phyloP scores from a whole-genome alignment of 306 rosid genomes.

The Cucurbita ficifolia region DNA sequence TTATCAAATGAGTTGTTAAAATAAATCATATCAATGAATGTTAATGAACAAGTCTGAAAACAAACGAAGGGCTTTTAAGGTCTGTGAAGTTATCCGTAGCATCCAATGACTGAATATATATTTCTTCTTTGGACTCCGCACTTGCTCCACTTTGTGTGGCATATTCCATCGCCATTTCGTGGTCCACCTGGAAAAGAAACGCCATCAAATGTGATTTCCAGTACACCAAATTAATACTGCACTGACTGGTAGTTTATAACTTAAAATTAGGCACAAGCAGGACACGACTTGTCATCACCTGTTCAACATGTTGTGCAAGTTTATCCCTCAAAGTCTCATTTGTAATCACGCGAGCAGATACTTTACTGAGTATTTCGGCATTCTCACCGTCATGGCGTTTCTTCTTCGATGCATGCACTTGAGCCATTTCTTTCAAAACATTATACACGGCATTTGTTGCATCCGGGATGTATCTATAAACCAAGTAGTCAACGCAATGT shows the following conservation, averaged over 20 bases:
- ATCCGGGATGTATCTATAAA: constrained; percentile 72
- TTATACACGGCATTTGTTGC: constrained; percentile 51
- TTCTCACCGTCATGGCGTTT: constrained; percentile 33
- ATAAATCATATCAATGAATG: constrained; percentile 1
- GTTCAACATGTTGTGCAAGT: constrained; percentile 80
- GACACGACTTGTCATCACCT: constrained; percentile 33
- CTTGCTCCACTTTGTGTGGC: constrained; percentile 90
- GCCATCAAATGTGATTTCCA: neutral
- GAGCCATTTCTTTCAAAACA: constrained; percentile 49
- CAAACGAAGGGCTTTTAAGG: constrained; percentile 44
- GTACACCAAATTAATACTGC: neutral
- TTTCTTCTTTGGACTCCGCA: constrained; percentile 68
- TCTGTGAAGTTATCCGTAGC: constrained; percentile 41
- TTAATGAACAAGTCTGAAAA: constrained; percentile 45
- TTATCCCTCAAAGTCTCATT: constrained; percentile 61
- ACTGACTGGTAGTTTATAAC: neutral
- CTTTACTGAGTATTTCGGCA: constrained; percentile 44
- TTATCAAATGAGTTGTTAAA: neutral
- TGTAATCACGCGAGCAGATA: constrained; percentile 45
- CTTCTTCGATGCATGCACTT: constrained; percentile 45
- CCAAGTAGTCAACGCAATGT: constrained; percentile 11
- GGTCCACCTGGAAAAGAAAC: constrained; percentile 56
- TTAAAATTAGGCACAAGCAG: neutral
- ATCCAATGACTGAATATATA: constrained; percentile 52
- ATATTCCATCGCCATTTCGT: constrained; percentile 88